Evolutionary conservation across 192 early-diverging fungal species (phyloP).

Genomic region (Umbelopsis ramanniana): DNA sequence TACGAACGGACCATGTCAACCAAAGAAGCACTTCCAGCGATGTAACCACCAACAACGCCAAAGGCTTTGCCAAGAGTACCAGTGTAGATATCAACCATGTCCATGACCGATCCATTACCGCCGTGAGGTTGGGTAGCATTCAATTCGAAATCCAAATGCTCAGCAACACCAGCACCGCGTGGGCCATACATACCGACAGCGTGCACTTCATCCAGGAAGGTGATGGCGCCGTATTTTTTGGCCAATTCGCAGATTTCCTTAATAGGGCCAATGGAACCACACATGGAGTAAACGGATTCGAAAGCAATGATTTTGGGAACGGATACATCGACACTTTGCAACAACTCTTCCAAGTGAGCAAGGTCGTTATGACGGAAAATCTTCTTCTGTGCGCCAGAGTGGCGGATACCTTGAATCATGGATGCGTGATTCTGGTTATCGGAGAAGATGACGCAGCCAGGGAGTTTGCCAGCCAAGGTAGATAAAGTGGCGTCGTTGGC

Average conservation of each 20-base stretch:
- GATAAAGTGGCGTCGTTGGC: constrained; percentile 97
- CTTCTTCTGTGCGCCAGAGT: constrained; percentile 86
- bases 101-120: constrained; percentile 65
- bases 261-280: constrained; percentile 91
- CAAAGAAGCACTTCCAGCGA: constrained; percentile 85
- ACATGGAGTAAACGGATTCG: constrained; percentile 98
- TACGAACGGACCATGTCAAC: constrained; percentile 97
- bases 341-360: constrained; percentile 82
- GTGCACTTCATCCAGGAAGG: constrained; percentile 96
- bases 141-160: constrained; percentile 86
- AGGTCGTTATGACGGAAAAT: constrained; percentile 96
- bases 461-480: constrained; percentile 86
- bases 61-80: constrained; percentile 97
- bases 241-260: constrained; percentile 87
- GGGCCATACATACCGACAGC: constrained; percentile 99
- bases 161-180: constrained; percentile 92
- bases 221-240: constrained; percentile 95
- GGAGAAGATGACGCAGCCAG: constrained; percentile 93
- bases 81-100: constrained; percentile 93
- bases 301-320: constrained; percentile 95
- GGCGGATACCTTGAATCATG: constrained; percentile 97
- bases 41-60: constrained; percentile 97
- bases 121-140: constrained; percentile 55
- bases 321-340: constrained; percentile 79
- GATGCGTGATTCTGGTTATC: constrained; percentile 97